Percentiles rank a stretch among this genome's conserved stretches.
phyloP scores from a whole-genome alignment of 1,284 basidiomycete species.

The Ganoderma lucidum region DNA sequence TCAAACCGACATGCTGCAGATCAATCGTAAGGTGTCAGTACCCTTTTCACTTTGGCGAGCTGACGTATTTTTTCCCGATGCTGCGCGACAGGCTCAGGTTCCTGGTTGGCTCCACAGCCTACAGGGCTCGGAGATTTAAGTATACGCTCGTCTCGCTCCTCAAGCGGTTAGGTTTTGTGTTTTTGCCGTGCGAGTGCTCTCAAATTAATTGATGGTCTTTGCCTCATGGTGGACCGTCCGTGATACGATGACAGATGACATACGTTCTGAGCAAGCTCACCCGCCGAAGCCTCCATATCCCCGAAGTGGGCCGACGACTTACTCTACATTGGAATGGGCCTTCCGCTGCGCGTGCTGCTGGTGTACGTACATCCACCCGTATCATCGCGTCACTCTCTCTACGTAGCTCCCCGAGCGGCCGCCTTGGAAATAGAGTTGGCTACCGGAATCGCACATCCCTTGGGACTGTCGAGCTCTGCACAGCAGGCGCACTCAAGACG shows the following conservation, averaged over 20 bases:
- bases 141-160: not conserved
- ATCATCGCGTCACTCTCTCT: not conserved
- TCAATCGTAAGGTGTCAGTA: not conserved
- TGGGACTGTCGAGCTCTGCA: not conserved
- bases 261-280: not conserved
- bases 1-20: not conserved
- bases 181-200: not conserved
- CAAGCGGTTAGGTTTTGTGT: not conserved
- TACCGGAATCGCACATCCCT: not conserved
- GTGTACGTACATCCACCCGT: not conserved
- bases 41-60: not conserved
- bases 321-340: not conserved
- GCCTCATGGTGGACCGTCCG: not conserved
- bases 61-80: not conserved
- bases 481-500: not conserved
- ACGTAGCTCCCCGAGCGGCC: not conserved
- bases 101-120: not conserved
- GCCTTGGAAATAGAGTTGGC: not conserved
- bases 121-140: not conserved
- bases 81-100: not conserved
- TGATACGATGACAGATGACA: slow-evolving; percentile 3
- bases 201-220: not conserved
- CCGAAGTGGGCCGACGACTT: not conserved
- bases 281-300: not conserved
- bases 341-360: not conserved